These are phyloP conservation scores for Teunomyces cretensis DNA, from an alignment of 805 yeast genomes.

Conservation along the genomic window DNA sequence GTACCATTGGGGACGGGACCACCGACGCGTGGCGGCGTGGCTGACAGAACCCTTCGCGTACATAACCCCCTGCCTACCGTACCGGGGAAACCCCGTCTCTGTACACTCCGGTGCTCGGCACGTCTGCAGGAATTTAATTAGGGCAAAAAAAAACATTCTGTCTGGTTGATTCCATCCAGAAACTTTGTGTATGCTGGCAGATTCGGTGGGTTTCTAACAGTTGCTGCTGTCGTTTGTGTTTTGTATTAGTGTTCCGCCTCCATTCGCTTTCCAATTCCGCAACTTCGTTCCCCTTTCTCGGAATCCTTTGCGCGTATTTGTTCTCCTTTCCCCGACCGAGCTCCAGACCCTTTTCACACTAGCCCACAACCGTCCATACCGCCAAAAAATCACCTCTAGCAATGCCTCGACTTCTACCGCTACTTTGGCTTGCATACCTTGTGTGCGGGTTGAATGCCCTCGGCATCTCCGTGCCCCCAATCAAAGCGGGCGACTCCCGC, in stretches of 20 bases:
- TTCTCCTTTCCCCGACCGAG: neutral
- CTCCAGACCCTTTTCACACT: neutral
- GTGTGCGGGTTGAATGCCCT: slow-evolving; percentile 15
- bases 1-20: too few relatives aligned
- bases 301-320: neutral
- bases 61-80: too few relatives aligned
- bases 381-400: too few relatives aligned
- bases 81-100: too few relatives aligned
- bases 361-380: too few relatives aligned
- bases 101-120: too few relatives aligned
- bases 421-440: neutral
- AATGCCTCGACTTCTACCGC: neutral
- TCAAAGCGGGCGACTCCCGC: slow-evolving; percentile 27
- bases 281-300: neutral
- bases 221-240: neutral
- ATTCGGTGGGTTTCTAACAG: neutral
- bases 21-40: too few relatives aligned
- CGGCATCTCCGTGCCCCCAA: slow-evolving; percentile 38
- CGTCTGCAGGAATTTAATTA: too few relatives aligned
- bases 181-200: neutral
- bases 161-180: neutral
- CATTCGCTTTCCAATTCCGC: neutral
- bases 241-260: neutral
- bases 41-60: too few relatives aligned
- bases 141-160: neutral